Evolutionary conservation across 306 rosid genomes (phyloP), one percentile per base, ranked within the genome.

Genomic region (Alnus rubra): DNA sequence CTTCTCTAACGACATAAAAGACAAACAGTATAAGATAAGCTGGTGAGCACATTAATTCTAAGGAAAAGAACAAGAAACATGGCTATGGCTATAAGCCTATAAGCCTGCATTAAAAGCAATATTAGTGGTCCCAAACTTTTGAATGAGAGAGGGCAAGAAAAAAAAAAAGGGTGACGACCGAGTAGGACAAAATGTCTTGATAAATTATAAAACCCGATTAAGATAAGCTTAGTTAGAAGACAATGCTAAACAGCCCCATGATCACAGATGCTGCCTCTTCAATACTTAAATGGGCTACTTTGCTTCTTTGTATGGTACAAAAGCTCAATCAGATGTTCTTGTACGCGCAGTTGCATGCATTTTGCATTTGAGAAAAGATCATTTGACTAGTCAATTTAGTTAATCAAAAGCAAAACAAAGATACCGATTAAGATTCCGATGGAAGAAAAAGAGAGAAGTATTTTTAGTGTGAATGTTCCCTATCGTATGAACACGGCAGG

Each of bases 381-480:
- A 23, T 71, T 73, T 58, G 76, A 74, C 76, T 56, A 35, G 79
- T 65, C 84, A 64, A 0, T 68, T 60, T 42, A 71, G 48, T 35
- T 53, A 75, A 65, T 54, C 69, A n/a, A 19, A 48, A 19, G 10
- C 64, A 56, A 33, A 76, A 55, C 51, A 75, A 60, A 75, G 4
- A 79, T 78, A 62, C 73, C 64, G 63, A 69, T 42, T 42, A 42
- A 51, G 64, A 65, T 65, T 67, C 76, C 70, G 73, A 39, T 14
- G 56, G 45, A 77, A 55, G 80, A 74, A 74, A 60, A 73, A 39
- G 16, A 1, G 37, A 79, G 68, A 69, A 68, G 76, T 19, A 30
- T 60, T 68, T 51, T 16, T 44, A 19, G 75, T 53, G 65, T 52
- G 10, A 33, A 52, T 82, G 82, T 69, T 82, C 86, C 80, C 80